Evolutionary conservation across 305 asterid species (phyloP).

Genomic region (Fraxinus platypoda): DNA sequence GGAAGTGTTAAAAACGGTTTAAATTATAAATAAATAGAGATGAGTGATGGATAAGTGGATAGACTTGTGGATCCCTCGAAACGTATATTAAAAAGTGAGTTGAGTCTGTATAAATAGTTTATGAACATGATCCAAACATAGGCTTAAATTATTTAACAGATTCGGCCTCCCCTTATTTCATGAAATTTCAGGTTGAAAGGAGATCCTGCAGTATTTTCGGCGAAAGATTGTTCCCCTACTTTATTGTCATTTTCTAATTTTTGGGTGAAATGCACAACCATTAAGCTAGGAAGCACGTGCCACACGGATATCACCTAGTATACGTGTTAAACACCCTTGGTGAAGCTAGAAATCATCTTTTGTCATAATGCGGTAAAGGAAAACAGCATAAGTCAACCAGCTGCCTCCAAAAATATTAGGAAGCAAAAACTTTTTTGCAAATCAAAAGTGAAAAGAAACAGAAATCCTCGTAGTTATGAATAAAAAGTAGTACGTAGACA

Average conservation of each 20-base stretch:
- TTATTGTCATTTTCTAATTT: not conserved
- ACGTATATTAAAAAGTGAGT: no score
- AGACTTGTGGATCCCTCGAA: no score
- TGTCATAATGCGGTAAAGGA: not conserved
- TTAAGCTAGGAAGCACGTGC: not conserved
- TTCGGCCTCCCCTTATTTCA: not conserved
- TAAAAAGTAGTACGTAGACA: not conserved
- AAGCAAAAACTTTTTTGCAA: not conserved
- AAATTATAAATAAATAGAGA: no score
- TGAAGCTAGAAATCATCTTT: conserved; percentile 3
- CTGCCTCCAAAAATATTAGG: conserved; percentile 5
- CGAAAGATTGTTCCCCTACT: not conserved
- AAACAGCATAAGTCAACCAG: conserved; percentile 9
- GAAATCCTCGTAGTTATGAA: not conserved
- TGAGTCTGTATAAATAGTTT: no score
- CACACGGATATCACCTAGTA: not conserved
- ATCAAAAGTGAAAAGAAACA: not conserved
- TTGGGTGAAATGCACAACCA: not conserved
- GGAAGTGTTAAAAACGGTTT: no score
- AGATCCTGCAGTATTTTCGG: not conserved
- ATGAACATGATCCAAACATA: no score
- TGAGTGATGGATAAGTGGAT: no score
- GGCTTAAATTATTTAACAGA: conserved; percentile 5
- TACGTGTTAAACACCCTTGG: not conserved
- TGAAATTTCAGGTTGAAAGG: not conserved